Percentiles rank a stretch among this genome's conserved stretches.
These are phyloP conservation scores for Chaetomiaceae sp. DNA, from an alignment of 2,329 filamentous ascomycete species.

Conservation along the genomic window DNA sequence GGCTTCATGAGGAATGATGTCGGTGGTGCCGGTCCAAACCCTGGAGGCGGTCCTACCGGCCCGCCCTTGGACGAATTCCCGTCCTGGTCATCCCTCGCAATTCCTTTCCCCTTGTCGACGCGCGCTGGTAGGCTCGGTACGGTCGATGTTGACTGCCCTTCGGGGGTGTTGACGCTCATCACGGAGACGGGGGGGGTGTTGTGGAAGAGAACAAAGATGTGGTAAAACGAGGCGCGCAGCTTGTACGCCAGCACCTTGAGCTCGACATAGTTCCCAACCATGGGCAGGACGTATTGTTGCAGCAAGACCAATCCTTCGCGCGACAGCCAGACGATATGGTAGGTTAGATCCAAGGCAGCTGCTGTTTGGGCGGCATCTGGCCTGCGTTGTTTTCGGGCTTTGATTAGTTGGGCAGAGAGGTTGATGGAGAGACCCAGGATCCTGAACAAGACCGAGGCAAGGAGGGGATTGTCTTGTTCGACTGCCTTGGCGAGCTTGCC, in stretches of 20 bases:
- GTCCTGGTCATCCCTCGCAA: slow-evolving; percentile 42
- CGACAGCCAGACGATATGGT: slow-evolving; percentile 92
- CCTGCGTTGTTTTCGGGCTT: slow-evolving; percentile 75
- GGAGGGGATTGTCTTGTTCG: slow-evolving; percentile 69
- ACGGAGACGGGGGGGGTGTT: slow-evolving; percentile 76
- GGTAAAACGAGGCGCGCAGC: slow-evolving; percentile 88
- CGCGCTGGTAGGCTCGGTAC: slow-evolving; percentile 32
- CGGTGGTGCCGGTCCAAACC: slow-evolving; percentile 47
- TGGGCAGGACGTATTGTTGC: slow-evolving; percentile 82
- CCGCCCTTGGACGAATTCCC: slow-evolving; percentile 48
- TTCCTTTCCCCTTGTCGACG: slow-evolving; percentile 47
- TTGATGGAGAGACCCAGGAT: slow-evolving; percentile 87
- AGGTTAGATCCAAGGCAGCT: slow-evolving; percentile 74
- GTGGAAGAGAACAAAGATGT: slow-evolving; percentile 95
- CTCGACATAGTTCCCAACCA: slow-evolving; percentile 72
- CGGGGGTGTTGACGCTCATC: slow-evolving; percentile 50
- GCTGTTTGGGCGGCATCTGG: slow-evolving; percentile 76
- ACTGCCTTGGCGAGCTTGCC: slow-evolving; percentile 81
- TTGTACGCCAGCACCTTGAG: slow-evolving; percentile 89
- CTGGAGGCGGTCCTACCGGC: slow-evolving; percentile 54
- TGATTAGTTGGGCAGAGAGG: slow-evolving; percentile 76
- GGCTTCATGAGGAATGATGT: slow-evolving; percentile 76
- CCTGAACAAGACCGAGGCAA: slow-evolving; percentile 82
- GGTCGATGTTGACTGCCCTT: slow-evolving; percentile 36
- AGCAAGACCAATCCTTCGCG: slow-evolving; percentile 85